Evolutionary conservation across 2,329 filamentous ascomycete species (phyloP).

Genomic region (Aschersonia sp.): DNA sequence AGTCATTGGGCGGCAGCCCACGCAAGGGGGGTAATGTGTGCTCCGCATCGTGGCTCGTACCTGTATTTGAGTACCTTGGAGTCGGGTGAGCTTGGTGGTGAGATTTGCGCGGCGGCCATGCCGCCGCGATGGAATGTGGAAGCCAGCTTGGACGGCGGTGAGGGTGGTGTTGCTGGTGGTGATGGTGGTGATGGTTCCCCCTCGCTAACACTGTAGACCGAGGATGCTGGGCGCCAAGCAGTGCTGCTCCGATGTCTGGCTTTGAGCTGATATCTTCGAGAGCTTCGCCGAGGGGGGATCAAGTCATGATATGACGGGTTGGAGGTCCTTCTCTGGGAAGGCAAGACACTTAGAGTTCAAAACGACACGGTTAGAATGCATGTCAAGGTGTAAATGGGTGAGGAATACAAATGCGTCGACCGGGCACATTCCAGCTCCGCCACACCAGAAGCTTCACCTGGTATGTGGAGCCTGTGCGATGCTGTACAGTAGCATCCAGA

Average conservation of each 20-base stretch:
- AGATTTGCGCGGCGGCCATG: conserved; percentile 32
- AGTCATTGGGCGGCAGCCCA: background rate
- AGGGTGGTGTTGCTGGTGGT: conserved; percentile 1
- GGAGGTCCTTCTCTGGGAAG: conserved; percentile 6
- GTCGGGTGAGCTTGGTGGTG: conserved; percentile 44
- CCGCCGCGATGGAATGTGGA: conserved; percentile 13
- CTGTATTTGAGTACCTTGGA: conserved; percentile 17
- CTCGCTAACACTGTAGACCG: conserved; percentile 26
- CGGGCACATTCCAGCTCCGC: background rate
- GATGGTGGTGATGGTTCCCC: conserved; percentile 3
- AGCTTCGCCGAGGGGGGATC: conserved; percentile 21
- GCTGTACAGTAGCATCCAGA: background rate
- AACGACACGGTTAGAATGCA: background rate
- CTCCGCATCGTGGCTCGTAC: conserved; percentile 20
- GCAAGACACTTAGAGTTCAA: background rate
- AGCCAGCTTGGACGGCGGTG: conserved; percentile 22
- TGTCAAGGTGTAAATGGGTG: background rate
- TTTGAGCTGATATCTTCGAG: conserved; percentile 12
- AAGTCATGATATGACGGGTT: conserved; percentile 12
- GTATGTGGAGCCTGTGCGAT: background rate
- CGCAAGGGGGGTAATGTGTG: no score
- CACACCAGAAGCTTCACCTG: background rate
- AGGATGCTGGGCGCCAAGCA: conserved; percentile 37
- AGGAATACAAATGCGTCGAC: background rate
- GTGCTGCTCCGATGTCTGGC: conserved; percentile 11